Percentiles rank a stretch among this genome's conserved stretches.
phyloP scores from a whole-genome alignment of 1,139 yeast species.

The Saccharomyces hybrid region DNA sequence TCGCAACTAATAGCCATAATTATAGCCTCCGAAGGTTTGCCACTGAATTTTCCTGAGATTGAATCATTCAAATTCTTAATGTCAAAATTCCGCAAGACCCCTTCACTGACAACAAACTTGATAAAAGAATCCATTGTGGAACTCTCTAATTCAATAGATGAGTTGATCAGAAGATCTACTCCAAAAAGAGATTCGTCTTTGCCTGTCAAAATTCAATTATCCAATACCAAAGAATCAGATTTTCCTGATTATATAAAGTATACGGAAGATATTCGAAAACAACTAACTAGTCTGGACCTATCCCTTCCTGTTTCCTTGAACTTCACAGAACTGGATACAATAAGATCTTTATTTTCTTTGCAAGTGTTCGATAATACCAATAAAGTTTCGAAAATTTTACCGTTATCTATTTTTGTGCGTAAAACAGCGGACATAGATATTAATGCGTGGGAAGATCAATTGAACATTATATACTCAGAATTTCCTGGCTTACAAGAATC shows the following conservation, averaged over 20 bases:
- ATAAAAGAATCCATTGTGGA: neutral
- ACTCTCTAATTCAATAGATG: slow-evolving; percentile 4
- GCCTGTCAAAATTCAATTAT: neutral
- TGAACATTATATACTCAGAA: neutral
- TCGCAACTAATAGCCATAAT: neutral
- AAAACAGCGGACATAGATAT: neutral
- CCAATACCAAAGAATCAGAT: neutral
- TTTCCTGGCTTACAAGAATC: neutral
- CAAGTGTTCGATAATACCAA: neutral
- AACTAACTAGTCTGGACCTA: neutral
- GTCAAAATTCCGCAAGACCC: neutral
- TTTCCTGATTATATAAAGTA: neutral
- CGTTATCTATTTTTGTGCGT: neutral
- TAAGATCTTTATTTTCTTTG: neutral
- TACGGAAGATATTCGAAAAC: neutral
- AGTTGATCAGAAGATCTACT: slow-evolving; percentile 2
- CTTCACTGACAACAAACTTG: neutral
- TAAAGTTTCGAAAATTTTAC: neutral
- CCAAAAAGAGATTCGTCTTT: neutral
- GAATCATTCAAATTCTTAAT: neutral
- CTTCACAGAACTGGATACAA: neutral
- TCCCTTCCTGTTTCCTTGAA: neutral
- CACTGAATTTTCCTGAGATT: neutral
- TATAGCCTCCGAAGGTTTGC: neutral
- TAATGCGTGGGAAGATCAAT: neutral